Conservation (phyloP, 2,329 filamentous ascomycete species). For the Cladosporium sp. region DNA sequence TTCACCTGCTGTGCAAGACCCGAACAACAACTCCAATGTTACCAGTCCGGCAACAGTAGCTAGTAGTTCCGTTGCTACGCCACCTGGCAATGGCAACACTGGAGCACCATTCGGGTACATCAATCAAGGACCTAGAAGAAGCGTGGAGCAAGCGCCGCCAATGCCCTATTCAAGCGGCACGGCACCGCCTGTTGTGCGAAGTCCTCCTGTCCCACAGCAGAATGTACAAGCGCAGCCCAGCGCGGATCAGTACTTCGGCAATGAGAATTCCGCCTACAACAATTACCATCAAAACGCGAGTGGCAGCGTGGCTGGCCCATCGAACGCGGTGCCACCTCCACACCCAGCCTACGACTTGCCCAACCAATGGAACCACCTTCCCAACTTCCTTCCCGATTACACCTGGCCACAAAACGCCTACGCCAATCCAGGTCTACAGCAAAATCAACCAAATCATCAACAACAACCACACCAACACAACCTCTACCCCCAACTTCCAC, state of each 20-base stretch:
- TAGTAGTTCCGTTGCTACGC: conserved; percentile 30
- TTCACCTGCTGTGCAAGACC: conserved; percentile 29
- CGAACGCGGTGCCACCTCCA: conserved; percentile 18
- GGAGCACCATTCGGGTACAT: conserved; percentile 27
- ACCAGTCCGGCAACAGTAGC: conserved; percentile 40
- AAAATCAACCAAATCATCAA: conserved; percentile 12
- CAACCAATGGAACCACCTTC: conserved; percentile 25
- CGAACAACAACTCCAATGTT: conserved; percentile 21
- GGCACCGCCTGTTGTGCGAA: not conserved
- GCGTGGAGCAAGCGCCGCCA: conserved; percentile 29
- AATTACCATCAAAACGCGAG: not conserved
- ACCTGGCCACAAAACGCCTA: conserved; percentile 14
- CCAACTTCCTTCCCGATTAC: conserved; percentile 26
- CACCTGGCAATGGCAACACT: conserved; percentile 23
- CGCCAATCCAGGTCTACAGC: not conserved
- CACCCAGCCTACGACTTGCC: not conserved
- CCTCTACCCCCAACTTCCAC: conserved; percentile 4
- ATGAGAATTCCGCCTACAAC: not conserved
- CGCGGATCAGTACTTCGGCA: not conserved
- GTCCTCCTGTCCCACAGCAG: conserved; percentile 4
- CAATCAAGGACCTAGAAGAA: conserved; percentile 26
- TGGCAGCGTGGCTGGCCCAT: conserved; percentile 17
- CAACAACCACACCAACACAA: conserved; percentile 13
- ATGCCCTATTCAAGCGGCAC: conserved; percentile 26
- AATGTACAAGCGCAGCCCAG: not conserved